These are phyloP conservation scores for Dendrobium officinale DNA, from an alignment of 106 monocot genomes.

Conservation along the genomic window DNA sequence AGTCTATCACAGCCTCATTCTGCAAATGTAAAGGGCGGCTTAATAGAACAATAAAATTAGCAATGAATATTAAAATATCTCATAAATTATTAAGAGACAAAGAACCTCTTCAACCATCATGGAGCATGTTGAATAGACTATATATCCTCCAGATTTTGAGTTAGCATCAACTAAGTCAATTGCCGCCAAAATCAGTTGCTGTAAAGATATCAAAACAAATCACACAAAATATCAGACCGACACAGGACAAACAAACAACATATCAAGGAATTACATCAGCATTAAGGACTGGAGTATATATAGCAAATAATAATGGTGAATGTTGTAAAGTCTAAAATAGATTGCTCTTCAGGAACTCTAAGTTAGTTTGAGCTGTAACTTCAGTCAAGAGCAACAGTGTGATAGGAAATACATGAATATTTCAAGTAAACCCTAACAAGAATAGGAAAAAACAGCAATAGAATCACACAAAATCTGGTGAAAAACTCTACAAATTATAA, in stretches of 20 bases:
- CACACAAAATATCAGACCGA: not conserved
- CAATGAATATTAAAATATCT: not conserved
- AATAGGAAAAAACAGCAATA: no score
- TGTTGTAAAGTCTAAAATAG: not conserved
- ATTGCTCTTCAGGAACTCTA: not conserved
- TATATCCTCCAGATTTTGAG: slow-evolving; percentile 92
- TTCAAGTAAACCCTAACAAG: no score
- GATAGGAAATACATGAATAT: not conserved
- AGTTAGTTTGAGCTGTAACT: not conserved
- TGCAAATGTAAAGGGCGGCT: slow-evolving; percentile 18
- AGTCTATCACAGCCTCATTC: slow-evolving; percentile 95
- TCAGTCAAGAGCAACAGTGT: not conserved
- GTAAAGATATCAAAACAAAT: slow-evolving; percentile 11
- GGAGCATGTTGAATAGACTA: slow-evolving; percentile 97
- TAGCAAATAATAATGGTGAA: not conserved
- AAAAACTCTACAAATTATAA: no score
- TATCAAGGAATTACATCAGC: not conserved
- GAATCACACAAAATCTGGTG: no score
- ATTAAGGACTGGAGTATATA: not conserved
- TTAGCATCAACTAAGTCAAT: slow-evolving; percentile 95
- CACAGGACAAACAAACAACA: not conserved
- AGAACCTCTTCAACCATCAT: slow-evolving; percentile 80
- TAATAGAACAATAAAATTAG: slow-evolving; percentile 1
- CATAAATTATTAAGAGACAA: not conserved
- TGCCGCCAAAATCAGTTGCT: slow-evolving; percentile 94